Percentiles rank a stretch among this genome's conserved stretches.
Conservation (phyloP, 768 basidiomycete genomes). For the Pleurotus sapidus region DNA sequence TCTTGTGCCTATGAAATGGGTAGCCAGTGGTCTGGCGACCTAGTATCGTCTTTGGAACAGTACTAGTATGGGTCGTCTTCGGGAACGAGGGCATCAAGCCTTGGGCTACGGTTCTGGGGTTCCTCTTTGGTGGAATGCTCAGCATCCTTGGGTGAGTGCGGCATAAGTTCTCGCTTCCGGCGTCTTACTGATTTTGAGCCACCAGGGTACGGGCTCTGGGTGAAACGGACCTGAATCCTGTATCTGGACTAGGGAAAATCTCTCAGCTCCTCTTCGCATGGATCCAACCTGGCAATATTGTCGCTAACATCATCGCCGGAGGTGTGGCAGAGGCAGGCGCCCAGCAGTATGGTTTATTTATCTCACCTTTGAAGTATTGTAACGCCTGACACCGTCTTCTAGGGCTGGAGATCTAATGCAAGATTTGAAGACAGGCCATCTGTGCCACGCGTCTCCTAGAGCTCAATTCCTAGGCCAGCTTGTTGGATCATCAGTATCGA, state of each 20-base stretch:
- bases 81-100: slow-evolving; percentile 90
- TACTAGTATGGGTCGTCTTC: slow-evolving; percentile 86
- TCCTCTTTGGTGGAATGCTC: slow-evolving; percentile 77
- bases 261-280: slow-evolving; percentile 93
- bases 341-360: slow-evolving; percentile 58
- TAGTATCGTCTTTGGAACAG: slow-evolving; percentile 67
- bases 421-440: slow-evolving; percentile 94
- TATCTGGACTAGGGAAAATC: slow-evolving; percentile 92
- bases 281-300: slow-evolving; percentile 91
- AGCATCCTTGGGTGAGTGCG: slow-evolving; percentile 75
- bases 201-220: slow-evolving; percentile 87
- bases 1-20: slow-evolving; percentile 82
- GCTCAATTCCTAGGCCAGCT: slow-evolving; percentile 95
- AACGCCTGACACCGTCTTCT: slow-evolving; percentile 2
- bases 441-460: slow-evolving; percentile 87
- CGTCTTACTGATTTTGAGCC: neutral
- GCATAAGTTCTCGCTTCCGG: no score
- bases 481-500: slow-evolving; percentile 85
- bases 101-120: slow-evolving; percentile 90
- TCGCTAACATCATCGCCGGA: slow-evolving; percentile 97
- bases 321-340: slow-evolving; percentile 97
- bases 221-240: slow-evolving; percentile 93
- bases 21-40: slow-evolving; percentile 57
- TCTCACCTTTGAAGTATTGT: neutral
- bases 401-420: slow-evolving; percentile 99